A percentile compares a stretch with the other conserved stretches of the same genome.
Evolutionary conservation across 2,329 filamentous ascomycete genomes (phyloP).

Genomic region (Ceratocystis albifundus): DNA sequence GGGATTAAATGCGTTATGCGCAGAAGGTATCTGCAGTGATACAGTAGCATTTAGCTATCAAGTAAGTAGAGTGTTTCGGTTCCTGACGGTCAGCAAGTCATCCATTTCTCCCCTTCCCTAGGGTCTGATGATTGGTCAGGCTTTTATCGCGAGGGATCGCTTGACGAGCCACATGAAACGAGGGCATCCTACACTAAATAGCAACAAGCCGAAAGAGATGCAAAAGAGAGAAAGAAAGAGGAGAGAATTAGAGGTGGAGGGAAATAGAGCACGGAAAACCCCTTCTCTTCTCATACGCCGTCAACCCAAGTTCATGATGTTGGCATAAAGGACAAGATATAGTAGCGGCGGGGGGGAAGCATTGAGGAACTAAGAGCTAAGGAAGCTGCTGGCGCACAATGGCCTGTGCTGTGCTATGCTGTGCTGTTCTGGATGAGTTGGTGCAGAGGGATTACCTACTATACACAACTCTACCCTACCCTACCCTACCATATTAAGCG

Average conservation of each 20-base stretch:
- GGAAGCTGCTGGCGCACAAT: neutral
- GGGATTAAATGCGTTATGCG: neutral
- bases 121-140: neutral
- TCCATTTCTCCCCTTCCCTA: neutral
- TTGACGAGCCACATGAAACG: constrained; percentile 10
- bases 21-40: neutral
- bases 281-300: neutral
- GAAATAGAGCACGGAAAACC: neutral
- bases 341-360: no score
- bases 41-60: neutral
- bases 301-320: neutral
- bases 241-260: neutral
- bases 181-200: neutral
- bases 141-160: constrained; percentile 4
- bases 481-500: no score
- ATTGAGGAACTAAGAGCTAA: neutral
- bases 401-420: neutral
- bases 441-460: neutral
- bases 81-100: neutral
- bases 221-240: neutral
- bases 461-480: constrained; percentile 2
- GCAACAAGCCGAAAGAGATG: neutral
- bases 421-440: neutral
- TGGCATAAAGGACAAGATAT: neutral
- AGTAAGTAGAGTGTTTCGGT: neutral